phyloP scores from a whole-genome alignment of 495 filamentous ascomycete genomes.

The Gamarada debralockiae region DNA sequence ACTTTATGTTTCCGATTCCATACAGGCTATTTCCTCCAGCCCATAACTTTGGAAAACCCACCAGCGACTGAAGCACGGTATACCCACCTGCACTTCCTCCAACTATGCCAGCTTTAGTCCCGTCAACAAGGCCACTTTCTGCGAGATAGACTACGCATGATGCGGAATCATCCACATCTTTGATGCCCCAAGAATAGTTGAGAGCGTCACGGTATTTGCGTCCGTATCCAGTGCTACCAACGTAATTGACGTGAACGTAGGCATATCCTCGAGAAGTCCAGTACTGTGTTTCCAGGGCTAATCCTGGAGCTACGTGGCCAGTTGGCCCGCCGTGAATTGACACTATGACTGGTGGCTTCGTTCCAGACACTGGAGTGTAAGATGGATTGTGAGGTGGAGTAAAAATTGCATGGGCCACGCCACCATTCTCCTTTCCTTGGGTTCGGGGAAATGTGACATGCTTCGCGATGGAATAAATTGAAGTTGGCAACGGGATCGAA shows the following conservation, averaged over 20 bases:
- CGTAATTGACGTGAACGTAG: slow-evolving; percentile 43
- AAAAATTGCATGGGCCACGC: background rate
- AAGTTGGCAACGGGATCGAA: background rate
- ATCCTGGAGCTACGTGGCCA: slow-evolving; percentile 26
- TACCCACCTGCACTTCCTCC: slow-evolving; percentile 46
- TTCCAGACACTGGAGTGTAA: slow-evolving; percentile 24
- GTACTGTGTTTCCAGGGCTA: slow-evolving; percentile 37
- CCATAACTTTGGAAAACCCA: slow-evolving; percentile 23
- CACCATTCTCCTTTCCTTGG: background rate
- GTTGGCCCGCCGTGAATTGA: slow-evolving; percentile 44
- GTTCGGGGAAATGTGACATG: background rate
- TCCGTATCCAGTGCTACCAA: slow-evolving; percentile 42
- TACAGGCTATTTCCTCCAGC: slow-evolving; percentile 39
- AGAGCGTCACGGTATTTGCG: slow-evolving; percentile 40
- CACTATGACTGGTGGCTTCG: slow-evolving; percentile 38
- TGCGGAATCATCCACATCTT: slow-evolving; percentile 39
- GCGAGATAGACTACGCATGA: slow-evolving; percentile 37
- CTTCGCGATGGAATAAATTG: slow-evolving; percentile 1
- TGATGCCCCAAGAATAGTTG: slow-evolving; percentile 36
- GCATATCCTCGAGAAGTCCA: slow-evolving; percentile 47
- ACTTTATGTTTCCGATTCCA: slow-evolving; percentile 40
- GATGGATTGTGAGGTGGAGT: slow-evolving; percentile 7
- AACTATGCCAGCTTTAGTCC: slow-evolving; percentile 35
- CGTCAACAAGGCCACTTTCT: slow-evolving; percentile 28
- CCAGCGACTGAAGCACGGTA: slow-evolving; percentile 36